phyloP scores from a whole-genome alignment of 2,329 filamentous ascomycete species.

The Talaromyces sp. region DNA sequence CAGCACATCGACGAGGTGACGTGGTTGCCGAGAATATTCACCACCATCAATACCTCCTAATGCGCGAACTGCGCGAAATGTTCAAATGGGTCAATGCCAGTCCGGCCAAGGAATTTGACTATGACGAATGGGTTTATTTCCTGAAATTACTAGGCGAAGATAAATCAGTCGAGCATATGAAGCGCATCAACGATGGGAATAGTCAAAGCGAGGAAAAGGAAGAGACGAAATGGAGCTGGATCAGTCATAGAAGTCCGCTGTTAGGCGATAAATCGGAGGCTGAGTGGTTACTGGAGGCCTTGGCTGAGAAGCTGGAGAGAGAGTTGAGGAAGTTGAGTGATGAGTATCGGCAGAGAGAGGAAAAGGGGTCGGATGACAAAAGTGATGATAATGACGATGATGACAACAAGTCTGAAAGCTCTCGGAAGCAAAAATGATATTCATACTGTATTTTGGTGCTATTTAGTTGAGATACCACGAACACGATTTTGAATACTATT shows the following conservation, averaged over 20 bases:
- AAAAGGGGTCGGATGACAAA: neutral
- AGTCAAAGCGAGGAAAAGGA: neutral
- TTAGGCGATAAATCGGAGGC: slow-evolving; percentile 44
- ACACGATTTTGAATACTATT: neutral
- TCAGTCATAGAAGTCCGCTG: slow-evolving; percentile 40
- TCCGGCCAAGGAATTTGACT: slow-evolving; percentile 39
- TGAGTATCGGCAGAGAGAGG: slow-evolving; percentile 4
- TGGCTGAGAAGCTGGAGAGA: slow-evolving; percentile 40
- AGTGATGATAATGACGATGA: neutral
- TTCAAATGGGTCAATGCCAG: slow-evolving; percentile 36
- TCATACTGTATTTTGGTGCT: neutral
- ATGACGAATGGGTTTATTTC: slow-evolving; percentile 51
- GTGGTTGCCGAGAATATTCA: slow-evolving; percentile 47
- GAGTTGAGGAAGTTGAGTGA: slow-evolving; percentile 36
- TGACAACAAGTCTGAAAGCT: neutral
- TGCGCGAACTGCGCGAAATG: slow-evolving; percentile 41
- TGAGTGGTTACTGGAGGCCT: slow-evolving; percentile 43
- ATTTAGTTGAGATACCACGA: neutral
- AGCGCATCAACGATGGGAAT: neutral
- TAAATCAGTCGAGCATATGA: slow-evolving; percentile 38
- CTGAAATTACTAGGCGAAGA: slow-evolving; percentile 49
- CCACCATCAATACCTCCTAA: slow-evolving; percentile 47
- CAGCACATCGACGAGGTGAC: slow-evolving; percentile 45
- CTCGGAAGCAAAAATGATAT: neutral
- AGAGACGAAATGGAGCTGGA: slow-evolving; percentile 40